Conservation (phyloP, 176 grass and related monocot species). For the Bolboschoenus planiculmis region DNA sequence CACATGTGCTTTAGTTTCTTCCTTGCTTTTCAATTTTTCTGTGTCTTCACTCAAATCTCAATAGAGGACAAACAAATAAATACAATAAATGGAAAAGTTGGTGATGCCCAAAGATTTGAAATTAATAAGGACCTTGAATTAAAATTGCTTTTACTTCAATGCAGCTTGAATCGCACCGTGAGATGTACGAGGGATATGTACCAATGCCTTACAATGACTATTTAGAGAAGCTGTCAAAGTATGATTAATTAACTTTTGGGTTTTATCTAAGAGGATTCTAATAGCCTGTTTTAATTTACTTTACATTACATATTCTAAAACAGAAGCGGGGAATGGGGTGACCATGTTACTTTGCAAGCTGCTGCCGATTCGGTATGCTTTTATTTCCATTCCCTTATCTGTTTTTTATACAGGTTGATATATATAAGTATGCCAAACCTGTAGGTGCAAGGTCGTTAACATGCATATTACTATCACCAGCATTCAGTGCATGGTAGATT, state of each 20-base stretch:
- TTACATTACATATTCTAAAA: slow-evolving; percentile 27
- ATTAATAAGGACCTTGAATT: background rate
- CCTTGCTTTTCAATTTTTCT: background rate
- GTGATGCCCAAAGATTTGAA: background rate
- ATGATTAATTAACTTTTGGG: background rate
- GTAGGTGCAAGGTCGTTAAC: background rate
- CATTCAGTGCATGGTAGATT: background rate
- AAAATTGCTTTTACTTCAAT: slow-evolving; percentile 6
- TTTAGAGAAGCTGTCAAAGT: slow-evolving; percentile 70
- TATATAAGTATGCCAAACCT: background rate
- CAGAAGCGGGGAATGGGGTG: slow-evolving; percentile 91
- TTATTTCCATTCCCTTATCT: slow-evolving; percentile 20
- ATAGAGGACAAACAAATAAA: background rate
- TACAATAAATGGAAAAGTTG: background rate
- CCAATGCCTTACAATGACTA: slow-evolving; percentile 92
- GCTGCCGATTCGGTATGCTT: slow-evolving; percentile 76
- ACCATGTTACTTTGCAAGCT: slow-evolving; percentile 95
- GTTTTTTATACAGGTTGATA: slow-evolving; percentile 6
- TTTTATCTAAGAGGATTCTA: slow-evolving; percentile 2
- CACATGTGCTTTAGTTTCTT: background rate
- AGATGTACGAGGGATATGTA: slow-evolving; percentile 86
- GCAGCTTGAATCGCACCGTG: slow-evolving; percentile 71
- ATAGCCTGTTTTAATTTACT: background rate
- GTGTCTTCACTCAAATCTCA: slow-evolving; percentile 15
- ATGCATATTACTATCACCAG: background rate